These are phyloP conservation scores for Globisporangium splendens DNA, from an alignment of 352 stramenopile species.

Conservation along the genomic window DNA sequence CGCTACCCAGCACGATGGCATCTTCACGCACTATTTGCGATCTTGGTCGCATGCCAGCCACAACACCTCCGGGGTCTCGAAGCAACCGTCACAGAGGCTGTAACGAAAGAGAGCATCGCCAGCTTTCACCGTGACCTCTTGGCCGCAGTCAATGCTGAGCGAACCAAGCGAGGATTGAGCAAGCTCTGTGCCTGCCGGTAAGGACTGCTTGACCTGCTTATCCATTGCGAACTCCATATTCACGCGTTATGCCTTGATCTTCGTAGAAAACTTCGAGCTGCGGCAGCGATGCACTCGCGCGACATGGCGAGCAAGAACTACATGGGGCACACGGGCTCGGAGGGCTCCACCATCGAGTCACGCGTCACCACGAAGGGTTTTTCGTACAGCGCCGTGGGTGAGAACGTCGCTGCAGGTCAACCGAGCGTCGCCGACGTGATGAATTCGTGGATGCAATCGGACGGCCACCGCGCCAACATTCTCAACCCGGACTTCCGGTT, in stretches of 20 bases:
- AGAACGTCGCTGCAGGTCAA: slow-evolving; percentile 25
- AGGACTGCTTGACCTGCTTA: too few species aligned
- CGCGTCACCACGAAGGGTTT: slow-evolving; percentile 25
- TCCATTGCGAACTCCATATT: not conserved
- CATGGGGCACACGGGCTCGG: slow-evolving; percentile 25
- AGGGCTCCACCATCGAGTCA: slow-evolving; percentile 14
- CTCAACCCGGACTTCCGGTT: slow-evolving; percentile 20
- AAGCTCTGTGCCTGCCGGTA: too few species aligned
- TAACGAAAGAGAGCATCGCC: too few species aligned
- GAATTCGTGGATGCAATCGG: slow-evolving; percentile 22
- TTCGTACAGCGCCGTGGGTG: slow-evolving; percentile 22
- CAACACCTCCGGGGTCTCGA: too few species aligned
- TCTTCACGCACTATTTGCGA: too few species aligned
- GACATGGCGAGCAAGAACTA: slow-evolving; percentile 24
- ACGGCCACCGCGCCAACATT: slow-evolving; percentile 23
- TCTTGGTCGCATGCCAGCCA: too few species aligned
- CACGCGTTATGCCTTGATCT: not conserved
- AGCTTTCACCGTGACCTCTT: too few species aligned
- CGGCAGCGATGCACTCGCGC: slow-evolving; percentile 12
- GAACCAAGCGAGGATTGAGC: too few species aligned
- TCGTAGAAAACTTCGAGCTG: slow-evolving; percentile 14
- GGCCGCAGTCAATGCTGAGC: too few species aligned
- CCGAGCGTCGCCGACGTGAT: slow-evolving; percentile 11
- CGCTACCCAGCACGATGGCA: too few species aligned
- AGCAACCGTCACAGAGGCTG: too few species aligned